Evolutionary conservation across 2,329 filamentous ascomycete species (phyloP).

Genomic region (Fusarium setosum): DNA sequence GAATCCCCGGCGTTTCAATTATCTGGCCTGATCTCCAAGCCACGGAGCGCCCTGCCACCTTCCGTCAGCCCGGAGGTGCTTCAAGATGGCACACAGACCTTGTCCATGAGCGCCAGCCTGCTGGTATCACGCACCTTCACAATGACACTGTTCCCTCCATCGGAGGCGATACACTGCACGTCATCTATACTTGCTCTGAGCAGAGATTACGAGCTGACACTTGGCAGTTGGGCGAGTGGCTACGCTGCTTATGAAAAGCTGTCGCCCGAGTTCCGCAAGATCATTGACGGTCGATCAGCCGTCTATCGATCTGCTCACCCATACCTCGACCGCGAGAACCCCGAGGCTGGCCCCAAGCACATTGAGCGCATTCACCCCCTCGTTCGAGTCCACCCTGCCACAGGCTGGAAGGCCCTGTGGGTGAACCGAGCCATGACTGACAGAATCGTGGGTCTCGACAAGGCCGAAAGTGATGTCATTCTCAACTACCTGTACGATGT

Average conservation of each 20-base stretch:
- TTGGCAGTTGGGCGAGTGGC: slow-evolving; percentile 69
- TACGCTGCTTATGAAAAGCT: slow-evolving; percentile 81
- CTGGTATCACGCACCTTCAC: slow-evolving; percentile 76
- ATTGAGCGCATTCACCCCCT: slow-evolving; percentile 77
- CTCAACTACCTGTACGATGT: slow-evolving; percentile 75
- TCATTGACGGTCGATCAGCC: slow-evolving; percentile 75
- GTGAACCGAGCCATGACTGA: slow-evolving; percentile 78
- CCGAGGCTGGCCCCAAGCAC: slow-evolving; percentile 70
- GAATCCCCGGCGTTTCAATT: slow-evolving; percentile 71
- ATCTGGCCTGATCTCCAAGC: slow-evolving; percentile 78
- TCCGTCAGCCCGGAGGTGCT: slow-evolving; percentile 75
- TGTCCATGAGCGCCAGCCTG: slow-evolving; percentile 77
- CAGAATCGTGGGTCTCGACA: slow-evolving; percentile 75
- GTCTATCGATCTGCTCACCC: slow-evolving; percentile 74
- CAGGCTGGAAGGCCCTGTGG: slow-evolving; percentile 79
- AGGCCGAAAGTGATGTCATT: slow-evolving; percentile 75
- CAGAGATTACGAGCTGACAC: background rate
- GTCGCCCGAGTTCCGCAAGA: slow-evolving; percentile 74
- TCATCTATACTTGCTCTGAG: background rate
- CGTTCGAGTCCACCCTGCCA: slow-evolving; percentile 77
- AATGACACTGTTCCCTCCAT: slow-evolving; percentile 73
- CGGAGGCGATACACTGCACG: slow-evolving; percentile 74
- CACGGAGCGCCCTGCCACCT: slow-evolving; percentile 69
- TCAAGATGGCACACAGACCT: slow-evolving; percentile 78
- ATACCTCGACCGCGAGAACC: slow-evolving; percentile 73